Evolutionary conservation across 73 alveolate species (phyloP), one percentile per base, ranked within the genome.

Genomic region (Halteria grandinella): DNA sequence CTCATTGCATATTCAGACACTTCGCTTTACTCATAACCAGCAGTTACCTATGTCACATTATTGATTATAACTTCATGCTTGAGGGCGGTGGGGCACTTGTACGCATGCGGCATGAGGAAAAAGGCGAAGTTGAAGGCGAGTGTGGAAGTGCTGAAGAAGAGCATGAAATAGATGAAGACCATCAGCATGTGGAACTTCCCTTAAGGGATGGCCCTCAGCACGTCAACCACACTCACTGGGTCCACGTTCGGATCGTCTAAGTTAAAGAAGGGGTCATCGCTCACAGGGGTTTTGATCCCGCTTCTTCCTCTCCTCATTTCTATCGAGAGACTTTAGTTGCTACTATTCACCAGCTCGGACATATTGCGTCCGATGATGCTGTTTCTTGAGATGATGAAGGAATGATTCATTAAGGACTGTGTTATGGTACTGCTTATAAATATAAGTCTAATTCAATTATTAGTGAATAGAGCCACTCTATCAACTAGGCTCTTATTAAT

Each of bases 201-300:
- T 40, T 60, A 60, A 1, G 77, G 77, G 14, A 60, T 12, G 32
- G 24, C 59, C 23, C 24, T 60, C 77, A 60, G 37, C 27, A 60
- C 77, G 43, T 60, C 77, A 3, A 36, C 31, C 18, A 60, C 77
- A 24, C 43, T 14, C 10, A 60, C 43, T 24, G 77, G 77, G 27
- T 60, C 77, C 7, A 60, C 58, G 23, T 60, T 39, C 23, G 77
- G 77, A 23, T 60, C 77, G 15, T 59, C 77, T 10, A 59, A 40
- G 24, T 60, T 60, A 21, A 60, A 60, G 43, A 60, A 60, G 5
- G 77, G 43, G 34, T 60, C 77, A 40, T 60, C 77, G n/a, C n/a
- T n/a, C n/a, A n/a, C n/a, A n/a, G n/a, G n/a, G n/a, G n/a, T n/a
- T n/a, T n/a, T n/a, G n/a, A n/a, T n/a, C n/a, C n/a, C n/a, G n/a